Evolutionary conservation across 352 stramenopile species (phyloP).

Genomic region (Phytophthora chlamydospora): DNA sequence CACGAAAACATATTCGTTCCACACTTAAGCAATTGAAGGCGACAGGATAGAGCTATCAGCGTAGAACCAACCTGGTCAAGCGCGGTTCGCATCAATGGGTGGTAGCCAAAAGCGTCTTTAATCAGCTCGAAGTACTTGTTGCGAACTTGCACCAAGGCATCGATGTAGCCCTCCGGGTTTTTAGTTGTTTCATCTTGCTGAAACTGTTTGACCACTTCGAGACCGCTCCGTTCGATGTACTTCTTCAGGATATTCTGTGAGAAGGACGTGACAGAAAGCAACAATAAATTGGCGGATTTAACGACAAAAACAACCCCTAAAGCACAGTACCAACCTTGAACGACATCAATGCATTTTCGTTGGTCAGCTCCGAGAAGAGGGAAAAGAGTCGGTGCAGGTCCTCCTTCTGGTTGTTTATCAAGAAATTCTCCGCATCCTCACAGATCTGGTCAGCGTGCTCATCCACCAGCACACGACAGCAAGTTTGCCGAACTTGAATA

Average conservation of each 20-base stretch:
- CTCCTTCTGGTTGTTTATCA: constrained; percentile 80
- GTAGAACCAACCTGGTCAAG: constrained; percentile 70
- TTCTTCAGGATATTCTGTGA: constrained; percentile 86
- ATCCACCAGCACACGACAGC: constrained; percentile 79
- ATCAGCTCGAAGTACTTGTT: constrained; percentile 87
- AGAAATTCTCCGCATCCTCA: constrained; percentile 75
- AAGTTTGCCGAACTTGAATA: constrained; percentile 77
- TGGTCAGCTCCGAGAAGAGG: constrained; percentile 83
- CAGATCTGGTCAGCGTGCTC: constrained; percentile 84
- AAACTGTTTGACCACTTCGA: constrained; percentile 83
- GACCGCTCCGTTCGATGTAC: constrained; percentile 80
- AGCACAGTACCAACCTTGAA: constrained; percentile 65
- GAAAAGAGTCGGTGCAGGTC: constrained; percentile 82
- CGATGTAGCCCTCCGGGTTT: constrained; percentile 85
- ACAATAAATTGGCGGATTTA: constrained; percentile 12
- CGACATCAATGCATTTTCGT: constrained; percentile 77
- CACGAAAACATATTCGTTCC: not conserved
- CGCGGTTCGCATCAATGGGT: constrained; percentile 82
- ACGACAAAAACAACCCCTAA: not conserved
- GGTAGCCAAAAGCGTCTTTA: constrained; percentile 84
- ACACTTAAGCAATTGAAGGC: not conserved
- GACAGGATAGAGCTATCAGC: not conserved
- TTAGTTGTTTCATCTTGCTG: constrained; percentile 82
- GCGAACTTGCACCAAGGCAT: constrained; percentile 82
- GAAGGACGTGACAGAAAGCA: constrained; percentile 13